Evolutionary conservation across 345 rosid genomes (phyloP), one percentile per base, ranked within the genome.

Genomic region (Luvunga scandens): DNA sequence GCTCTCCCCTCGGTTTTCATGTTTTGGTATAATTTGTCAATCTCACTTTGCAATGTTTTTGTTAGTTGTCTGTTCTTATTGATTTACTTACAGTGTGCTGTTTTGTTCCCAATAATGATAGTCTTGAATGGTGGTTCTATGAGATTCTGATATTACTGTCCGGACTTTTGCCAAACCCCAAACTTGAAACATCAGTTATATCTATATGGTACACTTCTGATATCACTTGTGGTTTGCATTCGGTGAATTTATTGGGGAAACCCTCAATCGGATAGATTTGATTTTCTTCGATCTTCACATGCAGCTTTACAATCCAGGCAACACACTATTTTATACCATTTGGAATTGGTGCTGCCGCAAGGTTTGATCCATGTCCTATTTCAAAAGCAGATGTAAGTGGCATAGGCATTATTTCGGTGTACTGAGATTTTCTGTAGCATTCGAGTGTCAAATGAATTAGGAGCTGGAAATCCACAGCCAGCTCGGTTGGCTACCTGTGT

Each of bases 81-180:
- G 30, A 25, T n/a, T 45, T 55, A 28, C 30, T 42, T 18, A 10
- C 28, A 12, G 50, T 8, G 27, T 39, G 28, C 9, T 64, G 19
- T 16, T 72, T 27, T 21, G 6, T 1, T 76, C 74, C 4, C n/a
- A 53, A 70, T 70, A 30, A 38, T 63, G 76, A 22, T 76, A 91
- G 92, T 82, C 79, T 91, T 10, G 88, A 89, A 67, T 84, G 91
- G 89, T 89, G 91, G 92, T 77, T 87, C 1, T 87, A 71, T 73
- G 92, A 91, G 83, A 38, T 85, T 33, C 75, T 91, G 56, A 38
- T 85, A 72, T 66, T 91, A n/a, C 62, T 89, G 13, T 84, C 88
- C 19, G 95, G 89, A 19, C 78, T 84, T 66, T 80, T 88, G 66
- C 89, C 92, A 0, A 75, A 91, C 80, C 75, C 90, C 13, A 84